Evolutionary conservation across 108 stramenopile genomes (phyloP).

Genomic region (Skeletonema potamos): DNA sequence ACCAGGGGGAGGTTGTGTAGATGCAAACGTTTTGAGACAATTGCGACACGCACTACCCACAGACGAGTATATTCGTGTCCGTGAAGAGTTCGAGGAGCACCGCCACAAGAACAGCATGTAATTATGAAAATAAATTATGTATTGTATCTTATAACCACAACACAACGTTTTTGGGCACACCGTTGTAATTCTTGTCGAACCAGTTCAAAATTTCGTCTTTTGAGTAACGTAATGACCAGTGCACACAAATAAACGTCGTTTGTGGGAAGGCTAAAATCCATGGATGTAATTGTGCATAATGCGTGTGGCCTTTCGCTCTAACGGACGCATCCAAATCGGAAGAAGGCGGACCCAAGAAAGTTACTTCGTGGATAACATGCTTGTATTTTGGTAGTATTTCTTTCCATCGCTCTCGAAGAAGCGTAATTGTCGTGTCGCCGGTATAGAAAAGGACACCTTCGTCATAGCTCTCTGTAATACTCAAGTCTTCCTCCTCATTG

Average conservation of each 20-base stretch:
- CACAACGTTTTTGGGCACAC: slow-evolving; percentile 61
- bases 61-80: slow-evolving; percentile 37
- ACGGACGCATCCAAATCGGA: slow-evolving; percentile 38
- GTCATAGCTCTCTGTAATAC: slow-evolving; percentile 50
- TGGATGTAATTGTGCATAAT: slow-evolving; percentile 62
- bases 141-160: slow-evolving; percentile 46
- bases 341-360: slow-evolving; percentile 53
- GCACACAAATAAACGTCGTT: slow-evolving; percentile 61
- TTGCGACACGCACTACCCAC: slow-evolving; percentile 33
- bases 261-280: slow-evolving; percentile 59
- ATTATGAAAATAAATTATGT: not conserved
- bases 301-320: slow-evolving; percentile 53
- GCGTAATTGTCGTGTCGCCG: slow-evolving; percentile 56
- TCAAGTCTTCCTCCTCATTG: slow-evolving; percentile 12
- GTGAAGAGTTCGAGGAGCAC: slow-evolving; percentile 42
- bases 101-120: slow-evolving; percentile 7
- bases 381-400: slow-evolving; percentile 54
- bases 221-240: slow-evolving; percentile 55
- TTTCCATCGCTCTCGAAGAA: slow-evolving; percentile 46
- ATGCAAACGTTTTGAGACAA: slow-evolving; percentile 39
- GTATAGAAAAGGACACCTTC: slow-evolving; percentile 59
- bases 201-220: slow-evolving; percentile 44
- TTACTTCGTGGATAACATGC: slow-evolving; percentile 57
- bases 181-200: slow-evolving; percentile 54
- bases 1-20: slow-evolving; percentile 36